These are phyloP conservation scores for Agastache rugosa DNA, from an alignment of 257 asterid species.

Conservation along the genomic window DNA sequence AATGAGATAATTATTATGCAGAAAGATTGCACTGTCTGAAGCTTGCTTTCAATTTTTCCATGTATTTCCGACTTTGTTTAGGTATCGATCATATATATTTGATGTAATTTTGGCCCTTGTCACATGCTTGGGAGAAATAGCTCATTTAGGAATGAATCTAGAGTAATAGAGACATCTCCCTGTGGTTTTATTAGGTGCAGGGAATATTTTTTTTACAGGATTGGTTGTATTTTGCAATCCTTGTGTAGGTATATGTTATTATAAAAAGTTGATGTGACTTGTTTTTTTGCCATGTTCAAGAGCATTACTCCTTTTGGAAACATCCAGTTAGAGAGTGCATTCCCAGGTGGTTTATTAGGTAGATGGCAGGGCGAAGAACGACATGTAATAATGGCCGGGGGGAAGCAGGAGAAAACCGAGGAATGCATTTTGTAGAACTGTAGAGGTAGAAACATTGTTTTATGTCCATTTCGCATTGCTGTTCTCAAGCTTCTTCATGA, in stretches of 20 bases:
- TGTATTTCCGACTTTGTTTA: not conserved
- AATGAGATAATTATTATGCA: not conserved
- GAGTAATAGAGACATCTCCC: not conserved
- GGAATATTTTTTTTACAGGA: not conserved
- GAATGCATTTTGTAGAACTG: not conserved
- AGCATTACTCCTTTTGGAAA: not conserved
- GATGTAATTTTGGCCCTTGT: not conserved
- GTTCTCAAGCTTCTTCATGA: not conserved
- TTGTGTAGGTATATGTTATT: not conserved
- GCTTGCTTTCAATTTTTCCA: not conserved
- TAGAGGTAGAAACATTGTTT: too few species aligned
- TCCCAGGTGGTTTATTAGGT: not conserved
- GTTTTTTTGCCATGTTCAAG: constrained; percentile 2
- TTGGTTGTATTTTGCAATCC: not conserved
- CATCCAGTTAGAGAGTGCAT: not conserved
- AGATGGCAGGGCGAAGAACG: not conserved
- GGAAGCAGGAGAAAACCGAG: constrained; percentile 5
- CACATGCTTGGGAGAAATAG: not conserved
- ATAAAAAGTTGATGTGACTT: not conserved
- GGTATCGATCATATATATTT: not conserved
- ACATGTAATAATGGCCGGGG: not conserved
- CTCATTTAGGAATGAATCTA: not conserved
- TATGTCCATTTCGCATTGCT: not conserved
- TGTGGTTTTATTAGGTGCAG: not conserved
- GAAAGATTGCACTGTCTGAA: not conserved